phyloP scores from a whole-genome alignment of 257 asterid genomes.

The Verbascum thapsus region DNA sequence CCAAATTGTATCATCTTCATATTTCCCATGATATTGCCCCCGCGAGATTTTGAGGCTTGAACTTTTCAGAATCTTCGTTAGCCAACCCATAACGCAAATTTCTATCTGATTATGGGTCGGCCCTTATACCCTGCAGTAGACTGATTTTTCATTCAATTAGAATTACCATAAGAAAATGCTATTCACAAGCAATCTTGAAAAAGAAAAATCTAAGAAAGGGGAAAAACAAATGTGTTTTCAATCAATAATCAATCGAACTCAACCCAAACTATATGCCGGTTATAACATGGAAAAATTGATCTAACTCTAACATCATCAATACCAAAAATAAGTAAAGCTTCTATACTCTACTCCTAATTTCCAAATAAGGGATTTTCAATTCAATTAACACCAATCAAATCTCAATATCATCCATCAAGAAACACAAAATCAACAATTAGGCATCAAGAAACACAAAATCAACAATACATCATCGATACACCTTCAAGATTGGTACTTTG shows the following conservation, averaged over 20 bases:
- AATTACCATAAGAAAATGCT: slow-evolving; percentile 14
- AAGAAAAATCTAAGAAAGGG: not conserved
- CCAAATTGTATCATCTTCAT: slow-evolving; percentile 61
- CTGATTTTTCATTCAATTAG: slow-evolving; percentile 22
- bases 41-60: slow-evolving; percentile 57
- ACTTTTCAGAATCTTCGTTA: slow-evolving; percentile 81
- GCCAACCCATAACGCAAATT: slow-evolving; percentile 67
- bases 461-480: slow-evolving; percentile 17
- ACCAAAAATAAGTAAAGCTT: slow-evolving; percentile 15
- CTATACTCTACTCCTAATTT: slow-evolving; percentile 13
- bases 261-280: too few relatives aligned
- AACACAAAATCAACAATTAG: slow-evolving; percentile 5
- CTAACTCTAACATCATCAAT: slow-evolving; percentile 8
- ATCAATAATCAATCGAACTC: slow-evolving; percentile 16
- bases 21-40: slow-evolving; percentile 79
- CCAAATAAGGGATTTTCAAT: slow-evolving; percentile 20
- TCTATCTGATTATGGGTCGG: slow-evolving; percentile 28
- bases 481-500: slow-evolving; percentile 19
- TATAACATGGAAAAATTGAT: too few relatives aligned
- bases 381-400: slow-evolving; percentile 22
- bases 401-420: slow-evolving; percentile 24
- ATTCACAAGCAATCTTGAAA: not conserved
- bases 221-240: not conserved
- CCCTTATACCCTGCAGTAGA: slow-evolving; percentile 41
- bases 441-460: too few relatives aligned